phyloP scores from a whole-genome alignment of 2,329 filamentous ascomycete species.

The Amylocarpus encephaloides region DNA sequence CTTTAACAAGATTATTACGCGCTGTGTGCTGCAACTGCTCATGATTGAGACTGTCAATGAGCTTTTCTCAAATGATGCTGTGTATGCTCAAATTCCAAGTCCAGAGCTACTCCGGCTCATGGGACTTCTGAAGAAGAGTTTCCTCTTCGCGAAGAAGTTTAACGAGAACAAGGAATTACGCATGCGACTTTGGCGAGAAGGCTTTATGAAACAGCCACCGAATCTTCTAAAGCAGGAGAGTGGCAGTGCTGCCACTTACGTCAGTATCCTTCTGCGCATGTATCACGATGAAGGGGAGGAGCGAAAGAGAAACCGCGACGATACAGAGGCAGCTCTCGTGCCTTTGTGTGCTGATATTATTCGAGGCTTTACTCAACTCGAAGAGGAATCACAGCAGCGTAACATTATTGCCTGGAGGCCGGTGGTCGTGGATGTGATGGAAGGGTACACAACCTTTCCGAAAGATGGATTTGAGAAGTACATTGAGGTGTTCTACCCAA shows the following conservation, averaged over 20 bases:
- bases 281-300: constrained; percentile 85
- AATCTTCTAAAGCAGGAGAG: constrained; percentile 97
- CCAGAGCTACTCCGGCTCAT: constrained; percentile 85
- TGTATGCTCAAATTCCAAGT: constrained; percentile 90
- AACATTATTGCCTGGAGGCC: constrained; percentile 97
- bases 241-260: constrained; percentile 88
- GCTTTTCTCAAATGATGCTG: constrained; percentile 93
- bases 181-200: constrained; percentile 90
- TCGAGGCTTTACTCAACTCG: constrained; percentile 72
- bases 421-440: constrained; percentile 92
- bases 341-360: constrained; percentile 95
- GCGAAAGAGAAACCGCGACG: constrained; percentile 67
- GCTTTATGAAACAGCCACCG: constrained; percentile 99
- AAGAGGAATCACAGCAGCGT: constrained; percentile 92
- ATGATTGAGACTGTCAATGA: constrained; percentile 99
- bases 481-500: constrained; percentile 76
- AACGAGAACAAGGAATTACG: constrained; percentile 96
- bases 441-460: constrained; percentile 84
- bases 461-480: constrained; percentile 73
- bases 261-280: constrained; percentile 94
- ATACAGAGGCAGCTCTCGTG: constrained; percentile 87
- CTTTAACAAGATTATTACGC: constrained; percentile 99
- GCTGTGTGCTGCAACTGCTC: constrained; percentile 91
- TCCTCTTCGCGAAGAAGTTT: constrained; percentile 94
- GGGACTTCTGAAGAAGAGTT: constrained; percentile 89